phyloP scores from a whole-genome alignment of 1,139 yeast species.

The Taphrina populina region DNA sequence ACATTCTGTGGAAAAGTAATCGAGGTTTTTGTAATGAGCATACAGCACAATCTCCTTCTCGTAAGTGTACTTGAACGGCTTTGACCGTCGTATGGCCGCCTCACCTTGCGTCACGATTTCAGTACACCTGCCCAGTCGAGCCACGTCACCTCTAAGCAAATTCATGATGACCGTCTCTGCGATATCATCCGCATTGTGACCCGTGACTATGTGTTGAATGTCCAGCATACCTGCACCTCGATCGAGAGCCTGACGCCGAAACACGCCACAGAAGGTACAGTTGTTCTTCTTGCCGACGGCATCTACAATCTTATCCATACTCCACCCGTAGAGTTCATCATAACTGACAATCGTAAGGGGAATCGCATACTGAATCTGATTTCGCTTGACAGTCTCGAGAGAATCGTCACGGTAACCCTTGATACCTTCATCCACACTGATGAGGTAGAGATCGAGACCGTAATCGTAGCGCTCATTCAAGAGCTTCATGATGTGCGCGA shows the following conservation, averaged over 20 bases:
- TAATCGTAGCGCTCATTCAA: constrained; percentile 84
- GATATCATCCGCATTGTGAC: constrained; percentile 99
- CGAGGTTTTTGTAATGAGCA: constrained; percentile 93
- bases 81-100: constrained; percentile 66
- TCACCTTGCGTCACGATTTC: constrained; percentile 68
- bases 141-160: constrained; percentile 85
- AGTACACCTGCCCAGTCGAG: constrained; percentile 87
- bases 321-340: constrained; percentile 85
- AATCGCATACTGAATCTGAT: constrained; percentile 81
- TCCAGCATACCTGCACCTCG: constrained; percentile 90
- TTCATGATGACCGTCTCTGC: constrained; percentile 98
- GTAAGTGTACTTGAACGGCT: constrained; percentile 92
- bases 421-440: constrained; percentile 95
- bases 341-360: constrained; percentile 89
- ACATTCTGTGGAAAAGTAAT: constrained; percentile 96
- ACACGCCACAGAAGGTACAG: constrained; percentile 97
- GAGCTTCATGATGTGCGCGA: constrained; percentile 83
- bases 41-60: constrained; percentile 96
- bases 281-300: constrained; percentile 92
- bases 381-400: constrained; percentile 90
- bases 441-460: constrained; percentile 74
- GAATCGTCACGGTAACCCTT: constrained; percentile 97
- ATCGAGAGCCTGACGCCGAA: constrained; percentile 93
- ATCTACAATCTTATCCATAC: constrained; percentile 96
- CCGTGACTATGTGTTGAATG: constrained; percentile 90